phyloP scores from a whole-genome alignment of 1,284 basidiomycete genomes.

The Acaromyces ingoldii region DNA sequence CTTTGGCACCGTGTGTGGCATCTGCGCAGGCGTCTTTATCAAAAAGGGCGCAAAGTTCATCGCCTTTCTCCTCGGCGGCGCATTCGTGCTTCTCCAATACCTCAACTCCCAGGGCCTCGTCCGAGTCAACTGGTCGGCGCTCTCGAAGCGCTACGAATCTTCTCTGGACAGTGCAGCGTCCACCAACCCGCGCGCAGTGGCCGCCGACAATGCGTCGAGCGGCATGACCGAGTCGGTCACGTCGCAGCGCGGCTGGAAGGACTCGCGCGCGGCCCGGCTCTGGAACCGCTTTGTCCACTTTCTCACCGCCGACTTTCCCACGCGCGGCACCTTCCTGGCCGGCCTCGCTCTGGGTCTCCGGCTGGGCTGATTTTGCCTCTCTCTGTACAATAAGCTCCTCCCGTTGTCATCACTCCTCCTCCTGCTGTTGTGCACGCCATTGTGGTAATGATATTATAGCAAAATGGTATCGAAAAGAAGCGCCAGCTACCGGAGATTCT shows the following conservation, averaged over 20 bases:
- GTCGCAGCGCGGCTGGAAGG: constrained; percentile 9
- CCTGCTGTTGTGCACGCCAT: background rate
- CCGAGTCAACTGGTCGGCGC: constrained; percentile 71
- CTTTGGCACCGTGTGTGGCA: constrained; percentile 73
- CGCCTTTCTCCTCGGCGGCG: constrained; percentile 71
- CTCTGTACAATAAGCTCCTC: background rate
- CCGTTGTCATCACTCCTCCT: background rate
- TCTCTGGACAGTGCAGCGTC: constrained; percentile 66
- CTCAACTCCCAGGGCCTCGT: constrained; percentile 56
- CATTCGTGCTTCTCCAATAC: constrained; percentile 46
- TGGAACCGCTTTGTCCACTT: constrained; percentile 76
- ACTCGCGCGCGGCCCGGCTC: constrained; percentile 53
- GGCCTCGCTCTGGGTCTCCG: constrained; percentile 56
- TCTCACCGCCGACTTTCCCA: constrained; percentile 87
- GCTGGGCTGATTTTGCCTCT: constrained; percentile 51
- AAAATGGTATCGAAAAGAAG: background rate
- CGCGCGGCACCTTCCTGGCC: constrained; percentile 57
- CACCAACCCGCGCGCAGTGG: too few species aligned
- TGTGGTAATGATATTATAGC: background rate
- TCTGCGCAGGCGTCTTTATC: constrained; percentile 86
- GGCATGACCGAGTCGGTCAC: too few species aligned
- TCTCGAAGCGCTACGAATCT: constrained; percentile 63
- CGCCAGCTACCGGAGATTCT: constrained; percentile 4
- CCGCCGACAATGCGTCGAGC: constrained; percentile 55
- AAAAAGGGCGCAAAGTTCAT: constrained; percentile 83